Evolutionary conservation across 169 alveolate genomes (phyloP).

Genomic region (Plasmodium inui): DNA sequence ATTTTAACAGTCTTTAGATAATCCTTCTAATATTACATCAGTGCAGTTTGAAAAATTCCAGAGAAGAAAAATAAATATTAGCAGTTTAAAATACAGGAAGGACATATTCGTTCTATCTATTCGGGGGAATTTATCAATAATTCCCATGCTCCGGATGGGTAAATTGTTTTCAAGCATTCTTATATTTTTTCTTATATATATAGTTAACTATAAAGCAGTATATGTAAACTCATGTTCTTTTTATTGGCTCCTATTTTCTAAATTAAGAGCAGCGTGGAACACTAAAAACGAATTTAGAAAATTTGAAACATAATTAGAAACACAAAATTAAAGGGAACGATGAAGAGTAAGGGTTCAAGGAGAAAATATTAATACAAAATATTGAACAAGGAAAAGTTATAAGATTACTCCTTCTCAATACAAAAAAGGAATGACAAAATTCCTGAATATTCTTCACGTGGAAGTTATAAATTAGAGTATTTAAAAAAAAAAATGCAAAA

Average conservation of each 20-base stretch:
- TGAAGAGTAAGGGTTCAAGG: neutral
- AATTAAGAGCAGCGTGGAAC: neutral
- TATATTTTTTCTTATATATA: neutral
- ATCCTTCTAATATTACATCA: slow-evolving; percentile 1
- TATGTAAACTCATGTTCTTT: neutral
- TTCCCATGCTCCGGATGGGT: neutral
- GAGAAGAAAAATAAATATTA: neutral
- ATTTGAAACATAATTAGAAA: neutral
- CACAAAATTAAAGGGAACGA: neutral
- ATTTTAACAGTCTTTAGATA: neutral
- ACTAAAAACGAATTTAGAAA: neutral
- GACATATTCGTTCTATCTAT: neutral
- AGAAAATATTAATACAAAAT: neutral
- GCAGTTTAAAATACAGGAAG: neutral
- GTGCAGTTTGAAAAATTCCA: slow-evolving; percentile 2
- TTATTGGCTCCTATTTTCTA: neutral
- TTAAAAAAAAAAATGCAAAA: neutral
- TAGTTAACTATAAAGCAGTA: neutral
- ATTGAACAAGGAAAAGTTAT: neutral
- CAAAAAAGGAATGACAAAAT: neutral
- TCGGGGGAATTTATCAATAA: neutral
- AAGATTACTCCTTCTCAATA: neutral
- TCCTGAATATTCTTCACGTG: neutral
- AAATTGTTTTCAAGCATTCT: neutral
- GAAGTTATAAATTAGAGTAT: neutral